Percentiles rank a stretch among this genome's conserved stretches.
Evolutionary conservation across 345 rosid species (phyloP).

Genomic region (Tarenaya hassleriana): DNA sequence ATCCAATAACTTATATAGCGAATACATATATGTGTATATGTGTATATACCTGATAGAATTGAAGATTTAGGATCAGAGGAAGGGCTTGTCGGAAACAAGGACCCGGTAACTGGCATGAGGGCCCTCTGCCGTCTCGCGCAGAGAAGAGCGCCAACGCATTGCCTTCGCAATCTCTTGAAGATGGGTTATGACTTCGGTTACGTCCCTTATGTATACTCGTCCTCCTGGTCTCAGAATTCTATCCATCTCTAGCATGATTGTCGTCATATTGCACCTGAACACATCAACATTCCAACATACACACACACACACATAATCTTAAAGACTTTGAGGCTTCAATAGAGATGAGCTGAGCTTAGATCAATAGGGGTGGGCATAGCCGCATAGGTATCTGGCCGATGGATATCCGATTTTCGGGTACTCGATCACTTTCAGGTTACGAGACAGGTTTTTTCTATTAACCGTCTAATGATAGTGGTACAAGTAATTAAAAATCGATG

Average conservation of each 20-base stretch:
- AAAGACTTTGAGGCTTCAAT: not conserved
- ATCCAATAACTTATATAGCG: not conserved
- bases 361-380: too few relatives aligned
- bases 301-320: not conserved
- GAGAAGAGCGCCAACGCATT: slow-evolving; percentile 62
- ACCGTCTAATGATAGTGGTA: too few relatives aligned
- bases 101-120: slow-evolving; percentile 91
- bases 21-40: too few relatives aligned
- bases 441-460: too few relatives aligned
- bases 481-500: too few relatives aligned
- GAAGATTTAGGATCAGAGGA: slow-evolving; percentile 20
- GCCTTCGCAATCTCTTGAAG: slow-evolving; percentile 71
- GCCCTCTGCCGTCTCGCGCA: slow-evolving; percentile 88
- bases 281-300: slow-evolving; percentile 20
- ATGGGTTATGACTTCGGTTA: slow-evolving; percentile 64
- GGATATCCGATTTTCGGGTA: too few relatives aligned
- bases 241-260: slow-evolving; percentile 97
- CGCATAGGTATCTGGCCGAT: too few relatives aligned
- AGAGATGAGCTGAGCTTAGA: too few relatives aligned
- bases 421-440: too few relatives aligned
- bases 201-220: slow-evolving; percentile 72
- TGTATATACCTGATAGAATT: too few relatives aligned
- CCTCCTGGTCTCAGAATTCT: slow-evolving; percentile 96
- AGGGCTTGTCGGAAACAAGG: slow-evolving; percentile 65
- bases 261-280: slow-evolving; percentile 79